Conservation (phyloP, 1,284 basidiomycete species). For the Tylopilus orsonianus region DNA sequence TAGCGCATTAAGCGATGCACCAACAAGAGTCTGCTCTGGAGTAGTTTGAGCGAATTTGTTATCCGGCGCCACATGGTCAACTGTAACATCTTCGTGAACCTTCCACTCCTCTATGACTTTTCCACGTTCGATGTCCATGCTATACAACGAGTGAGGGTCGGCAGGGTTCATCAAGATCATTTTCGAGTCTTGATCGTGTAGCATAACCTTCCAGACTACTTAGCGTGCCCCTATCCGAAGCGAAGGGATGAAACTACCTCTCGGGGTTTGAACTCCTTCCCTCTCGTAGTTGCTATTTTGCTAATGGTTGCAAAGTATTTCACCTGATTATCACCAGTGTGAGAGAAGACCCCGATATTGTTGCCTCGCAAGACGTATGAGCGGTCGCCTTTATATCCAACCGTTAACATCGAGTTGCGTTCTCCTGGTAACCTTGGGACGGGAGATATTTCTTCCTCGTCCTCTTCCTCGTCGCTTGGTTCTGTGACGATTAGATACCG, state of each 20-base stretch:
- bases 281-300: constrained; percentile 79
- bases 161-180: constrained; percentile 92
- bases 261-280: constrained; percentile 83
- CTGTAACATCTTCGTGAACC: constrained; percentile 84
- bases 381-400: constrained; percentile 95
- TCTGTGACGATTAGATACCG: constrained; percentile 35
- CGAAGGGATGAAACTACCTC: constrained; percentile 54
- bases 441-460: constrained; percentile 45
- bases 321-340: constrained; percentile 75
- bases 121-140: constrained; percentile 92
- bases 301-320: constrained; percentile 90
- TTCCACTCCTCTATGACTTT: constrained; percentile 99
- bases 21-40: constrained; percentile 89
- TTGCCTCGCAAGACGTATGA: constrained; percentile 96
- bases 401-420: constrained; percentile 86
- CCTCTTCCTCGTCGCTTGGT: constrained; percentile 56
- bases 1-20: constrained; percentile 89
- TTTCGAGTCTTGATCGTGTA: constrained; percentile 95
- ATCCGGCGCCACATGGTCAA: constrained; percentile 89
- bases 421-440: constrained; percentile 54
- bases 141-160: constrained; percentile 85
- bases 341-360: constrained; percentile 97
- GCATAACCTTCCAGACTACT: constrained; percentile 72
- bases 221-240: constrained; percentile 7
- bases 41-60: constrained; percentile 96